phyloP scores from a whole-genome alignment of 2,329 filamentous ascomycete species.

The Ambrosiella xylebori region DNA sequence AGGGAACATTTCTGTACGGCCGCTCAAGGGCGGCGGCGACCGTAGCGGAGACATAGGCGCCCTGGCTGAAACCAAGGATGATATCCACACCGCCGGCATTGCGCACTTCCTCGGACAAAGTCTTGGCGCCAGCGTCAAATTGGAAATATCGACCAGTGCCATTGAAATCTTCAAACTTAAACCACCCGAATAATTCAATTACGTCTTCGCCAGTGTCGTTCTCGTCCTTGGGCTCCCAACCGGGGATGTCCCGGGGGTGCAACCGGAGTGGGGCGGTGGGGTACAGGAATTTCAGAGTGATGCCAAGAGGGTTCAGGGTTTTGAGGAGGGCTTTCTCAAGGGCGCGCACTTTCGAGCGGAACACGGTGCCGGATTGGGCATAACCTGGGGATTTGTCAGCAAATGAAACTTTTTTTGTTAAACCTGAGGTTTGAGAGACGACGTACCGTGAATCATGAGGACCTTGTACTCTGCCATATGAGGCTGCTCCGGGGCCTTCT shows the following conservation, averaged over 20 bases:
- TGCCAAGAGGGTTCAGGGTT: constrained; percentile 42
- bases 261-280: constrained; percentile 52
- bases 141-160: constrained; percentile 43
- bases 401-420: background rate
- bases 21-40: constrained; percentile 56
- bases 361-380: constrained; percentile 75
- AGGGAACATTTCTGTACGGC: constrained; percentile 16
- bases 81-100: constrained; percentile 56
- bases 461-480: constrained; percentile 42
- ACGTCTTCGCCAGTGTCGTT: constrained; percentile 23
- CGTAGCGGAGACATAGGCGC: constrained; percentile 54
- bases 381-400: constrained; percentile 38
- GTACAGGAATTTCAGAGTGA: constrained; percentile 42
- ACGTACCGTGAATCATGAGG: constrained; percentile 59
- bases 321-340: constrained; percentile 68
- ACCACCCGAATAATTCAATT: constrained; percentile 67
- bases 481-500: constrained; percentile 8
- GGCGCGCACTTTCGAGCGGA: constrained; percentile 76
- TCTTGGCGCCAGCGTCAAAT: constrained; percentile 48
- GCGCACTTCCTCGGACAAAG: constrained; percentile 43
- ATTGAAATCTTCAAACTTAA: constrained; percentile 47
- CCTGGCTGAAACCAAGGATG: constrained; percentile 70
- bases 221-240: constrained; percentile 34
- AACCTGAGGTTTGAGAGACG: background rate
- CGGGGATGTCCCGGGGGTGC: constrained; percentile 48